Percentiles rank a stretch among this genome's conserved stretches.
Conservation (phyloP, 2,329 filamentous ascomycete species). For the Scopulariopsis brevicaulis region DNA sequence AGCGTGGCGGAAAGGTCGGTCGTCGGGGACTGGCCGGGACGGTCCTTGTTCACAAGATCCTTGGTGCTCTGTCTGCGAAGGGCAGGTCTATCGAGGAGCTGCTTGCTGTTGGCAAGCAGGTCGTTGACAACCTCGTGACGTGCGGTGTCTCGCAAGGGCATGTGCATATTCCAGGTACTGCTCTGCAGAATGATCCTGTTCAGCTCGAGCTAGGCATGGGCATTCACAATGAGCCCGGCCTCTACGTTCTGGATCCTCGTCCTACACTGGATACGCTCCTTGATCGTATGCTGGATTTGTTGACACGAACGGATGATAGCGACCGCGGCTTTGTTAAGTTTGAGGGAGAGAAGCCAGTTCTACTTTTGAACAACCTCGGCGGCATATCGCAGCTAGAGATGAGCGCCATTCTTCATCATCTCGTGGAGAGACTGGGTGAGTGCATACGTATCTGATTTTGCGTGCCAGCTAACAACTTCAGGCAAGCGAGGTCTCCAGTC, state of each 20-base stretch:
- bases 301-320: slow-evolving; percentile 42
- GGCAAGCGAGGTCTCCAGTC: slow-evolving; percentile 40
- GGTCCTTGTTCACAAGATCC: slow-evolving; percentile 45
- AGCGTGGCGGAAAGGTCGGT: slow-evolving; percentile 40
- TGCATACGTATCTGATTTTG: no score
- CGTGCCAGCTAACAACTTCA: slow-evolving; percentile 12
- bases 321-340: slow-evolving; percentile 38
- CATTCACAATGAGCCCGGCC: slow-evolving; percentile 55
- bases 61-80: slow-evolving; percentile 34
- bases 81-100: slow-evolving; percentile 36
- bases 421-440: slow-evolving; percentile 21
- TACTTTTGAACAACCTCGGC: slow-evolving; percentile 49
- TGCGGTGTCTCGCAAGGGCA: slow-evolving; percentile 48
- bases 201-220: slow-evolving; percentile 54
- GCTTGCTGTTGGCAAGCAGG: slow-evolving; percentile 34
- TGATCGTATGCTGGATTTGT: slow-evolving; percentile 46
- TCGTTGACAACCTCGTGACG: slow-evolving; percentile 41
- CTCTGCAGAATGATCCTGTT: slow-evolving; percentile 15
- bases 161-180: slow-evolving; percentile 41
- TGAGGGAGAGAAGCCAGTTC: slow-evolving; percentile 33
- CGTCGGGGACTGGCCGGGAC: slow-evolving; percentile 51
- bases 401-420: slow-evolving; percentile 39
- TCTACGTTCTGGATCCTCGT: slow-evolving; percentile 40
- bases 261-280: slow-evolving; percentile 36
- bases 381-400: slow-evolving; percentile 46